phyloP scores from a whole-genome alignment of 768 basidiomycete genomes.

The Leucosporidium yakuticum region DNA sequence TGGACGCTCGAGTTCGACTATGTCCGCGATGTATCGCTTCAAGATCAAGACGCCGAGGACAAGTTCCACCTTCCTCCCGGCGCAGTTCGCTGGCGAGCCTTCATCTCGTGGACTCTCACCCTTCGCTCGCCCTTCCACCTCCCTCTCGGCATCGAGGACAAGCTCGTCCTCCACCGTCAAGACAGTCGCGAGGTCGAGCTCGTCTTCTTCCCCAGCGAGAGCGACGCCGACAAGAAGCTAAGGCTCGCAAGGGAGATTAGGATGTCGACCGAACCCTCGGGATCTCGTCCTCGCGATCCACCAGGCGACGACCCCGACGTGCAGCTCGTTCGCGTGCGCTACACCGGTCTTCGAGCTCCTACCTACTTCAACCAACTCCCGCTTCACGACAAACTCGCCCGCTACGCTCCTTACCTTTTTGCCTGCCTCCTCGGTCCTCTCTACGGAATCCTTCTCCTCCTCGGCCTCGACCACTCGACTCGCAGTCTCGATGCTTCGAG shows the following conservation, averaged over 20 bases:
- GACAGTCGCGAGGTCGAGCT: conserved; percentile 5
- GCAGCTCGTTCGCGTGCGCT: not conserved
- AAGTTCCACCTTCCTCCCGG: not conserved
- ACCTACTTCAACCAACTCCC: not conserved
- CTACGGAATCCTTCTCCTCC: conserved; percentile 6
- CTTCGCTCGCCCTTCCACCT: not conserved
- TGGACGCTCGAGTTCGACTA: not conserved
- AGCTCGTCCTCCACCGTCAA: no score
- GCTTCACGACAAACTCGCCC: not conserved
- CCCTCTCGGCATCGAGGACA: not conserved
- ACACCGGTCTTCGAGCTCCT: not conserved
- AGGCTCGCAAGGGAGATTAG: not conserved
- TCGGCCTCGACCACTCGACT: conserved; percentile 2
- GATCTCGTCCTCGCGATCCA: not conserved
- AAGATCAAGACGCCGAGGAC: no score
- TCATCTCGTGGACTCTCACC: not conserved
- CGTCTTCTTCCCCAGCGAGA: not conserved
- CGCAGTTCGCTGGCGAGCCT: not conserved
- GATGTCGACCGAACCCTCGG: not conserved
- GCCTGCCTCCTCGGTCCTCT: not conserved
- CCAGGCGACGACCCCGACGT: not conserved
- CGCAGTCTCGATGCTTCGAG: not conserved
- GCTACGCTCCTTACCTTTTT: not conserved
- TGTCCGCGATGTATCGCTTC: not conserved
- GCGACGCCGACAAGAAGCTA: no score